phyloP scores from a whole-genome alignment of 1,284 basidiomycete genomes.

The Cryptococcus depauperatus region DNA sequence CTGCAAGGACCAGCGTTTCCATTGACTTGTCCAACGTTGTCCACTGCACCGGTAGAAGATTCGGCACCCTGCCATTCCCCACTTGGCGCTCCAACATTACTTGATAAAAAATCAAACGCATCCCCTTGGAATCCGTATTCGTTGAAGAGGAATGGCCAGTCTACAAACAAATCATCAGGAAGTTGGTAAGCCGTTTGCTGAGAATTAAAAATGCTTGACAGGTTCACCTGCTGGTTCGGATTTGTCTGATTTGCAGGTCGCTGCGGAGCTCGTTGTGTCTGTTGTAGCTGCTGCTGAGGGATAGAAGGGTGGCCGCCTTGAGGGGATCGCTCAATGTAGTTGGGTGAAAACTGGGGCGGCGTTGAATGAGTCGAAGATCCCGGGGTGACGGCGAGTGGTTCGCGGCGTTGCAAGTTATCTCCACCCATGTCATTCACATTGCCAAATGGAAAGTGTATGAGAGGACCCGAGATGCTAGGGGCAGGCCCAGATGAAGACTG shows the following conservation, averaged over 20 bases:
- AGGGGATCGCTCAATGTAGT: not conserved
- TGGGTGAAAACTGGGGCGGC: not conserved
- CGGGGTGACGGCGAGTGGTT: not conserved
- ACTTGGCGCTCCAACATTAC: not conserved
- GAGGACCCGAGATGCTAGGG: not conserved
- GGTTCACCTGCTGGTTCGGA: not conserved
- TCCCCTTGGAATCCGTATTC: conserved; percentile 19
- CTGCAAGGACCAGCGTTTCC: too few species aligned
- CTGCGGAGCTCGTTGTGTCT: too few species aligned
- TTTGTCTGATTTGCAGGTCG: not conserved
- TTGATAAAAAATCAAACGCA: conserved; percentile 31
- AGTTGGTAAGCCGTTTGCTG: conserved; percentile 18
- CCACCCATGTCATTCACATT: not conserved
- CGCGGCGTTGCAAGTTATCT: not conserved
- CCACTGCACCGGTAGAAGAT: not conserved
- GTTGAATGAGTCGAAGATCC: not conserved
- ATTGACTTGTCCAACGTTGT: too few species aligned
- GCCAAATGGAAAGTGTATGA: not conserved
- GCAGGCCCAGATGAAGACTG: not conserved
- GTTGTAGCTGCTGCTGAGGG: not conserved
- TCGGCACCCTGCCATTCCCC: not conserved
- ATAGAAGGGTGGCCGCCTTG: not conserved
- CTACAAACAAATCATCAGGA: conserved; percentile 24
- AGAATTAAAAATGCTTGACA: not conserved
- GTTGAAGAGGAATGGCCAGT: conserved; percentile 28